Base-by-base conservation (phyloP, 2,329 filamentous ascomycete genomes). In the Pseudogymnoascus sp. region DNA sequence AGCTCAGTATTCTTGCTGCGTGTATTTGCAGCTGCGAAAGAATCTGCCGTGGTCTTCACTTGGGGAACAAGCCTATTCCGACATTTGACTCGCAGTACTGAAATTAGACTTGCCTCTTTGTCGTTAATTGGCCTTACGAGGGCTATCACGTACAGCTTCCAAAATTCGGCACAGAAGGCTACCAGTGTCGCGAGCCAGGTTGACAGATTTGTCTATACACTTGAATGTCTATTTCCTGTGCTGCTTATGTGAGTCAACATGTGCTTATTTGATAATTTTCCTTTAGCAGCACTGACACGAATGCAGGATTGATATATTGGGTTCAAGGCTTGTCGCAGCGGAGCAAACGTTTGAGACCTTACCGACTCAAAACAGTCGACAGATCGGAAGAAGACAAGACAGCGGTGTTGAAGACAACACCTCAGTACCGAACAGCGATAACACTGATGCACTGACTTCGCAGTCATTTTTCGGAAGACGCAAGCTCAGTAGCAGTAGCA, bases 171-270 rank as follows among this genome's bases (percentile, higher is more conserved):
- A 1, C 76, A 78, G 61, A 73, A 71, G 19, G 77, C 76, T 0
- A 75, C 74, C 0, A 71, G 72, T 24, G 62, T 72, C 0, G 74
- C 76, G 0, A 72, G 74, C 4, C 75, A 79, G 56, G 61, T 78
- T 0, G 77, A 78, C 59, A 72, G 77, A 0, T 78, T 78, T 50
- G 74, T 74, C 0, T 78, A 78, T 53, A 74, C 75, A 1, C 64
- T 78, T 47, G 76, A 78, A 61, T 78, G 77, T 62, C 64, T 77
- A 7, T 79, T 78, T 42, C 77, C 77, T 0, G 70, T 77, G 0
- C 71, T 79, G 61, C 73, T 79, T 71, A 73, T 74, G 76, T 77
- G 64, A 63, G 75, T 70, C 14, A 40, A 40, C 37, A 40, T 16
- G 37, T 40, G 37, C n/a, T 40, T 40, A 40, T 40, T 40, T 40